phyloP scores from a whole-genome alignment of 805 yeast genomes.

The Saccharomycopsis sp. region DNA sequence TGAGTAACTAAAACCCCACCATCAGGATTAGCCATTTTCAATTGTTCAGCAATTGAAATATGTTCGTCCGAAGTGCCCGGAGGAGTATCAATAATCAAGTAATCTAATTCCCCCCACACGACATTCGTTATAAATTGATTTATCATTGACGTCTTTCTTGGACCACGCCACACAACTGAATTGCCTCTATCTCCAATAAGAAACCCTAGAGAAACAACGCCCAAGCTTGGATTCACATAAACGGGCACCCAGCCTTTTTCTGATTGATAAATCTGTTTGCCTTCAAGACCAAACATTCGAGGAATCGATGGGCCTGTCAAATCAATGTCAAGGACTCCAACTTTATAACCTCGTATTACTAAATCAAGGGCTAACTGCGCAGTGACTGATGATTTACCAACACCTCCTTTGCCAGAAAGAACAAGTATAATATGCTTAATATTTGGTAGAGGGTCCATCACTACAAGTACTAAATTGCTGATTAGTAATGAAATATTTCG shows the following conservation, averaged over 20 bases:
- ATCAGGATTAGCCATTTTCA: constrained; percentile 63
- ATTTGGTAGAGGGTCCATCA: constrained; percentile 33
- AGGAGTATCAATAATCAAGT: constrained; percentile 89
- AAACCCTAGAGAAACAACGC: constrained; percentile 85
- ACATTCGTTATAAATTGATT: constrained; percentile 89
- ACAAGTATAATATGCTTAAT: constrained; percentile 76
- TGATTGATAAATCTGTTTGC: constrained; percentile 71
- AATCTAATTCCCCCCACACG: constrained; percentile 72
- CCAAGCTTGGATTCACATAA: constrained; percentile 36
- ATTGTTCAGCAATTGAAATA: constrained; percentile 90
- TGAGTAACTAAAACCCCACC: constrained; percentile 96
- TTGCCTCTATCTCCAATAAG: constrained; percentile 76
- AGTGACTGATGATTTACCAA: constrained; percentile 93
- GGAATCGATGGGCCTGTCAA: constrained; percentile 96
- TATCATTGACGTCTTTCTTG: constrained; percentile 96
- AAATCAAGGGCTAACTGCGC: constrained; percentile 87
- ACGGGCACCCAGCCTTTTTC: constrained; percentile 93
- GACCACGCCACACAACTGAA: constrained; percentile 97
- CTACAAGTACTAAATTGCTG: too few relatives aligned
- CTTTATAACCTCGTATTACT: constrained; percentile 58
- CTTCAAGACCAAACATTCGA: constrained; percentile 89
- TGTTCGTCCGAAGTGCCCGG: constrained; percentile 99
- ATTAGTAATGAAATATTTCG: too few relatives aligned
- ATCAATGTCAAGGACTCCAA: constrained; percentile 95
- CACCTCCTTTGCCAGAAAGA: constrained; percentile 95